phyloP scores from a whole-genome alignment of 208 protist species.

The Chromosphaera perkinsii region DNA sequence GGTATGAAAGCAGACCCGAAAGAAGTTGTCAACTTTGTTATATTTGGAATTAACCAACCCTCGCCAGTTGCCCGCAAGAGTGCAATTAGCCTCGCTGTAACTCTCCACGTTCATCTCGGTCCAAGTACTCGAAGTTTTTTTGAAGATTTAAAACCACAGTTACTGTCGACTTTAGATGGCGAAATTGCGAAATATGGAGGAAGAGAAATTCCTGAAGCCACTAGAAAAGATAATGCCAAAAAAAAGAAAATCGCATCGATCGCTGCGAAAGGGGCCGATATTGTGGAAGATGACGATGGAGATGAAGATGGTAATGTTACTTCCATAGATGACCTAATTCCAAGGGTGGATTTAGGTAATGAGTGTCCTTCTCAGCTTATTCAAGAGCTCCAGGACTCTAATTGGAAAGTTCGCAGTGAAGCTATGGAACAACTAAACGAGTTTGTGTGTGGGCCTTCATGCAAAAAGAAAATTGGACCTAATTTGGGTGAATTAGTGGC shows the following conservation, averaged over 20 bases:
- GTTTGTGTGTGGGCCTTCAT: background rate
- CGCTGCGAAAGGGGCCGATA: background rate
- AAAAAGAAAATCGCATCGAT: background rate
- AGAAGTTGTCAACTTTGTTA: constrained; percentile 3
- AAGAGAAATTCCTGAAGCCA: too few relatives aligned
- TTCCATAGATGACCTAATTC: background rate
- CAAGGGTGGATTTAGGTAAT: constrained; percentile 6
- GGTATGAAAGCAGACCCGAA: too few relatives aligned
- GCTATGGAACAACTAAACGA: constrained; percentile 31
- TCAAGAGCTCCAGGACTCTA: constrained; percentile 23
- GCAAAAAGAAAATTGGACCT: background rate
- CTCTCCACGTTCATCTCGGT: constrained; percentile 32
- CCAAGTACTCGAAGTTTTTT: constrained; percentile 8
- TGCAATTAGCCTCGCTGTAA: constrained; percentile 20
- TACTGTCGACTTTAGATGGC: constrained; percentile 33
- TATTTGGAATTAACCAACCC: constrained; percentile 23
- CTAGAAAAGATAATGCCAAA: background rate
- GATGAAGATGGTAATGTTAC: background rate
- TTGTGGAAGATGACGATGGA: background rate
- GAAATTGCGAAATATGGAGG: constrained; percentile 30
- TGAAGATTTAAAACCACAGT: constrained; percentile 32
- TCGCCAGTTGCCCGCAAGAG: too few relatives aligned
- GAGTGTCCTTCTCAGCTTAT: constrained; percentile 9
- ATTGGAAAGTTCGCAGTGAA: constrained; percentile 39
- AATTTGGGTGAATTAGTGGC: constrained; percentile 13